Evolutionary conservation across 768 basidiomycete genomes (phyloP).

Genomic region (Termitomyces sp.): DNA sequence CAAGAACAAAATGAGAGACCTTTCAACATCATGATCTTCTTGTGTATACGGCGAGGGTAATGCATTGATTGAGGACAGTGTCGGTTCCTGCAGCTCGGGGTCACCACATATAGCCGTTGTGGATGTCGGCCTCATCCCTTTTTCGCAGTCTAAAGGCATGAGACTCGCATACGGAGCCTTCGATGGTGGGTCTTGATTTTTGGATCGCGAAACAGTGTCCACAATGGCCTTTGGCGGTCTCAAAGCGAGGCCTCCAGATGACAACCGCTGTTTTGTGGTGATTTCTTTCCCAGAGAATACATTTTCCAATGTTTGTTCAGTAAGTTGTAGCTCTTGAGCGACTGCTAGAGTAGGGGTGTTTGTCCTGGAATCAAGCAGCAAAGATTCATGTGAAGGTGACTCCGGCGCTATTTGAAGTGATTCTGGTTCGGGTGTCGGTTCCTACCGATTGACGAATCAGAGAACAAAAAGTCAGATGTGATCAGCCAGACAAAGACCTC

Average conservation of each 20-base stretch:
- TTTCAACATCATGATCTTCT: neutral
- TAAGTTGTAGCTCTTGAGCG: neutral
- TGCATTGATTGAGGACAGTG: neutral
- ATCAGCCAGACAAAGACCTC: neutral
- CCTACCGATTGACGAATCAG: neutral
- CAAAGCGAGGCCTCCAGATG: conserved; percentile 28
- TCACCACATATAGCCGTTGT: neutral
- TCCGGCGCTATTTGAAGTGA: no score
- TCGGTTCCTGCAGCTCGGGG: neutral
- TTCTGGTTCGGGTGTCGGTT: no score
- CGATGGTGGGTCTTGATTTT: neutral
- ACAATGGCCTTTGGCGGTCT: conserved; percentile 15
- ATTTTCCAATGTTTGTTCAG: conserved; percentile 8
- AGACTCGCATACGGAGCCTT: neutral
- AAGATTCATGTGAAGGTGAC: neutral
- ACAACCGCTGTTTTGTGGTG: conserved; percentile 46
- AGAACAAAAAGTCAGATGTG: neutral
- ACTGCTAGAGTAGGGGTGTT: neutral
- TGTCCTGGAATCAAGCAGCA: neutral
- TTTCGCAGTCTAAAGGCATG: conserved; percentile 36
- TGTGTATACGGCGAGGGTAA: neutral
- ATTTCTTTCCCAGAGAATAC: conserved; percentile 27
- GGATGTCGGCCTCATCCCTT: conserved; percentile 17
- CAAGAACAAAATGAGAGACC: neutral
- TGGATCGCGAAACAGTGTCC: conserved; percentile 4